Base-by-base conservation (phyloP, 345 rosid species). In the Litchi chinensis region DNA sequence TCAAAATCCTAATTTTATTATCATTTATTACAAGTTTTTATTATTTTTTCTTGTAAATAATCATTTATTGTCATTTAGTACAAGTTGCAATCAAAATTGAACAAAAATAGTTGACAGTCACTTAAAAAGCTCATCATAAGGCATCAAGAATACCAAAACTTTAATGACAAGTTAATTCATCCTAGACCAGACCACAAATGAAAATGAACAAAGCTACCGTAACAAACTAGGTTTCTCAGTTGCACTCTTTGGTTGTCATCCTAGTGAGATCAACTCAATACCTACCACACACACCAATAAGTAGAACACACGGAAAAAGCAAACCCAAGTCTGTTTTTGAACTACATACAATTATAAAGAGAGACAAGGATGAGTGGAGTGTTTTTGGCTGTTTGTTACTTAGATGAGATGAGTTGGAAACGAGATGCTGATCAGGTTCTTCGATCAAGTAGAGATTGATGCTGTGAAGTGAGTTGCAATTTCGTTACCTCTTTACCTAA, bases 91-190 rank as follows among this genome's bases (percentile, higher is more conserved):
- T 40, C 24, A 28, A 69, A 6, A 24, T 22, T 54, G n/a, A 8
- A 10, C 19, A 32, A 6, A 7, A 71, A 10, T 50, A 79, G 73
- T 22, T 46, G 77, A 79, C 71, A 79, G 10, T 21, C 52, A 19
- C 72, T 62, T n/a, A 41, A 15, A 68, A 73, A 32, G 18, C 50
- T 10, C 44, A 63, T 10, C 44, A 63, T 70, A 70, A 48, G 44
- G 32, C 22, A 60, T 11, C 4, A 41, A 57, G 21, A 66, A 48
- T 76, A 19, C 52, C 3, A 26, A 65, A 11, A 44, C 21, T 28
- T 43, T 59, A 16, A 54, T 15, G 43, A 59, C 21, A 15, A 15
- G 62, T 65, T 16, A 46, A 57, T 73, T 71, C 24, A 9, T 32
- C 37, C 9, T 2, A 28, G 16, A 65, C n/a, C 43, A 37, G 2